These are phyloP conservation scores for Talaromyces marneffei DNA, from an alignment of 2,329 filamentous ascomycete species.

Conservation along the genomic window DNA sequence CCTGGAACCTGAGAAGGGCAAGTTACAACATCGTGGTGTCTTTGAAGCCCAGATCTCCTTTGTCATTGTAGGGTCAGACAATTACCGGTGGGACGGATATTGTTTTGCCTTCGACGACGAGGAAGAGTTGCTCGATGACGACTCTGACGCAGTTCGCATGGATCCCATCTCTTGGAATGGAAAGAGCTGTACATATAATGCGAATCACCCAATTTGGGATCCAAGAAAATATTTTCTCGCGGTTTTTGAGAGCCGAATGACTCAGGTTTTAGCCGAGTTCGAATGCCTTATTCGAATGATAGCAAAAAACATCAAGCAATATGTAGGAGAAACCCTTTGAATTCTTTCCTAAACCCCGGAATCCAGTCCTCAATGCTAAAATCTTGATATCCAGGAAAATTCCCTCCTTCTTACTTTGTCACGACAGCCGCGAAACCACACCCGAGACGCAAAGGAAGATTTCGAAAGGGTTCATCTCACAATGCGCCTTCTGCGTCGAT, in stretches of 20 bases:
- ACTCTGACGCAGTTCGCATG: background rate
- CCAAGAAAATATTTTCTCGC: background rate
- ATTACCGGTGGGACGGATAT: background rate
- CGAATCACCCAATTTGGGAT: background rate
- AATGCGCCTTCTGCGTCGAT: background rate
- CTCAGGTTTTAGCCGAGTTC: background rate
- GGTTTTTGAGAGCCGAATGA: background rate
- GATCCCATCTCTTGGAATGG: background rate
- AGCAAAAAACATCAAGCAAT: background rate
- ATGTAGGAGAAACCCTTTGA: background rate
- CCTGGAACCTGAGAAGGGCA: background rate
- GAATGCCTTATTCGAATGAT: background rate
- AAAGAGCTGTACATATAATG: background rate
- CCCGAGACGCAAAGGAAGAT: background rate
- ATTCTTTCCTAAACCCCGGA: too few relatives aligned
- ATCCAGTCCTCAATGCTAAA: background rate
- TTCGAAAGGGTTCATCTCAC: background rate
- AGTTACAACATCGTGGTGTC: background rate
- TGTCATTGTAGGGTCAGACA: background rate
- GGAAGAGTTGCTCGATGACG: background rate
- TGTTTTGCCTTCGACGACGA: background rate
- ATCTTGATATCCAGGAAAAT: background rate
- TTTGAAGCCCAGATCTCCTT: background rate
- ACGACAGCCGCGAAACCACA: background rate
- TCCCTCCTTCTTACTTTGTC: background rate